A percentile compares a stretch with the other conserved stretches of the same genome.
Conservation (phyloP, 805 yeast genomes). For the Jamesozyma jinghongensis region DNA sequence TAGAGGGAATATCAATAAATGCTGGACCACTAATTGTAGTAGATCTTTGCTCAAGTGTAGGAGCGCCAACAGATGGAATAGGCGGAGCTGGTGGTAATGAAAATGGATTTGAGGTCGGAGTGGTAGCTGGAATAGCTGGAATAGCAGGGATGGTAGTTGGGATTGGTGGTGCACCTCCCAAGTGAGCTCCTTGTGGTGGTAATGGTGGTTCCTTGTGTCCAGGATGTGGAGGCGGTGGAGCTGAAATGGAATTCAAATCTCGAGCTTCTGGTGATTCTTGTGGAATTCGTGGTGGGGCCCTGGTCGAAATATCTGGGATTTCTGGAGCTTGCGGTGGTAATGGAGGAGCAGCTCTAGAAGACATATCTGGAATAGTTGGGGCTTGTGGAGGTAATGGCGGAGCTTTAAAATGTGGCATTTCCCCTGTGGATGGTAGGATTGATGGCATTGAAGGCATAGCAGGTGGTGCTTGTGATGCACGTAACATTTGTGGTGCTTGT, state of each 20-base stretch:
- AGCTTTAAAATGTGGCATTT: background rate
- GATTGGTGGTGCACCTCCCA: slow-evolving; percentile 1
- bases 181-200: slow-evolving; percentile 2
- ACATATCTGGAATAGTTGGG: background rate
- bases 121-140: slow-evolving; percentile 9
- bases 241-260: slow-evolving; percentile 4
- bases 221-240: slow-evolving; percentile 3
- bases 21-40: slow-evolving; percentile 9
- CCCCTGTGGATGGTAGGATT: background rate
- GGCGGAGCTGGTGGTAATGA: slow-evolving; percentile 2
- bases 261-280: slow-evolving; percentile 1
- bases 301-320: slow-evolving; percentile 1
- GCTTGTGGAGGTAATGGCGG: background rate
- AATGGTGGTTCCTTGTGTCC: slow-evolving; percentile 7
- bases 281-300: background rate
- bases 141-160: background rate
- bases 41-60: slow-evolving; percentile 9
- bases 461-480: background rate
- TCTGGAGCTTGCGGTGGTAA: background rate
- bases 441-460: slow-evolving; percentile 1
- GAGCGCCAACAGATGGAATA: slow-evolving; percentile 13
- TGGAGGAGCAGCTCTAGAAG: background rate
- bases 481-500: background rate
- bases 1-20: background rate
- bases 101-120: slow-evolving; percentile 6